Evolutionary conservation across 495 filamentous ascomycete genomes (phyloP).

Genomic region (Zalerion maritima): DNA sequence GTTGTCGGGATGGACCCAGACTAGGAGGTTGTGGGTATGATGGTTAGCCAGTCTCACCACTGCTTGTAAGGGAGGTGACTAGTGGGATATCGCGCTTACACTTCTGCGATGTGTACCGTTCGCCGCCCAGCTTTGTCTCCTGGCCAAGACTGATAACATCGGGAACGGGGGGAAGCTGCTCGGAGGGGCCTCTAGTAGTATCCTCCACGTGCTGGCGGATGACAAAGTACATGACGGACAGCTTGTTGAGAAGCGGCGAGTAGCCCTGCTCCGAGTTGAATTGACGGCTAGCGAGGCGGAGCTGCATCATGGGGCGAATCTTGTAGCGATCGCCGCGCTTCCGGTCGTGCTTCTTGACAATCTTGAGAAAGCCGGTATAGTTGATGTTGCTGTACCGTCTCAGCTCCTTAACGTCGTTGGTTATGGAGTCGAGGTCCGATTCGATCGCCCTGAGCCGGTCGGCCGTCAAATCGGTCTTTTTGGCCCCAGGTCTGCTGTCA

Average conservation of each 20-base stretch:
- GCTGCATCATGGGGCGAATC: constrained; percentile 78
- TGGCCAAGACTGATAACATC: constrained; percentile 19
- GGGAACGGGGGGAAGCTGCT: constrained; percentile 14
- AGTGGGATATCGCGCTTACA: constrained; percentile 31
- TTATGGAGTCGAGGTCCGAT: constrained; percentile 69
- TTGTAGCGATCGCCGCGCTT: constrained; percentile 67
- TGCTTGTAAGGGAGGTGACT: too few species aligned
- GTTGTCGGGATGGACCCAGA: constrained; percentile 94
- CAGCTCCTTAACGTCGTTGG: constrained; percentile 79
- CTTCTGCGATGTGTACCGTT: constrained; percentile 82
- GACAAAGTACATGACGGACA: constrained; percentile 93
- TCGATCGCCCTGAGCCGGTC: constrained; percentile 54
- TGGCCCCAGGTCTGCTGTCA: constrained; percentile 14
- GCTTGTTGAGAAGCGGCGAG: constrained; percentile 70
- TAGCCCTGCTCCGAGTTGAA: constrained; percentile 91
- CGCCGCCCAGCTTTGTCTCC: constrained; percentile 33
- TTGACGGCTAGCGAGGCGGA: constrained; percentile 69
- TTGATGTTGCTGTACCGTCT: constrained; percentile 93
- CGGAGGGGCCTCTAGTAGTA: constrained; percentile 5
- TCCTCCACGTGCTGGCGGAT: constrained; percentile 67
- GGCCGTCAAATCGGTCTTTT: constrained; percentile 28
- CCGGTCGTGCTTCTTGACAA: constrained; percentile 95
- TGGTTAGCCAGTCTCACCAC: constrained; percentile 6
- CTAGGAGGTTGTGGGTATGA: constrained; percentile 16
- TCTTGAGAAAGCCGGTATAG: constrained; percentile 95